Percentiles rank a stretch among this genome's conserved stretches.
Evolutionary conservation across 352 stramenopile genomes (phyloP).

Genomic region (Aphanomyces cochlioides): DNA sequence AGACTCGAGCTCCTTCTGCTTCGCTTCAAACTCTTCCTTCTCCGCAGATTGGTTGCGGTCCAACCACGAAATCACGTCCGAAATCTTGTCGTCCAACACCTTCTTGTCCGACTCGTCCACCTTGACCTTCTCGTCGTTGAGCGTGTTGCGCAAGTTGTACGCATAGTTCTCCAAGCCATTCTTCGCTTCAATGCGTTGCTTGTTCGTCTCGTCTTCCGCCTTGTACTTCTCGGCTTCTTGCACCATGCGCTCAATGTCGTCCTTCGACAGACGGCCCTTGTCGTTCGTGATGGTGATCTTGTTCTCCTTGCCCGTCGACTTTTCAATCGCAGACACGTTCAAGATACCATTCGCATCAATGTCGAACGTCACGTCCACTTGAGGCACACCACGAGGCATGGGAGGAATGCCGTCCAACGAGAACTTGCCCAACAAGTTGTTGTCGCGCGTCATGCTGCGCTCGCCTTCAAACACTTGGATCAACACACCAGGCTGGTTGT

Average conservation of each 20-base stretch:
- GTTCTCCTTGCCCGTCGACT: constrained; percentile 87
- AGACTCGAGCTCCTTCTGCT: constrained; percentile 81
- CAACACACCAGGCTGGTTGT: constrained; percentile 64
- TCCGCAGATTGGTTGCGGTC: constrained; percentile 51
- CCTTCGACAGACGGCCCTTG: constrained; percentile 87
- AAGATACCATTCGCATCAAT: constrained; percentile 83
- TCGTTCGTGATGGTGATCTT: constrained; percentile 96
- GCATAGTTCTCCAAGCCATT: constrained; percentile 88
- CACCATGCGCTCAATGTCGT: constrained; percentile 92
- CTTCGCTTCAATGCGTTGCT: constrained; percentile 64
- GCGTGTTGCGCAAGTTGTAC: constrained; percentile 76
- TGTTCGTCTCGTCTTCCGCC: constrained; percentile 78
- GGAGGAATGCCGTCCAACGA: constrained; percentile 56
- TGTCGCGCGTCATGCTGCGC: constrained; percentile 83
- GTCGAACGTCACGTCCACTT: constrained; percentile 75
- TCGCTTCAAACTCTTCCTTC: constrained; percentile 80
- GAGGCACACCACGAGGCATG: constrained; percentile 56
- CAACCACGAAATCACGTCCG: constrained; percentile 68
- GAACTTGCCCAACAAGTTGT: constrained; percentile 69
- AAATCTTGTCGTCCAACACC: constrained; percentile 40
- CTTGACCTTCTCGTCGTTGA: constrained; percentile 82
- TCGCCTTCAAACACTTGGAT: constrained; percentile 84
- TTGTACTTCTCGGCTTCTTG: constrained; percentile 90
- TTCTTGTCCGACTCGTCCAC: constrained; percentile 67
- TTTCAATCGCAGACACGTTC: constrained; percentile 73